Conservation (phyloP, 306 rosid genomes). For the Quillaja saponaria region DNA sequence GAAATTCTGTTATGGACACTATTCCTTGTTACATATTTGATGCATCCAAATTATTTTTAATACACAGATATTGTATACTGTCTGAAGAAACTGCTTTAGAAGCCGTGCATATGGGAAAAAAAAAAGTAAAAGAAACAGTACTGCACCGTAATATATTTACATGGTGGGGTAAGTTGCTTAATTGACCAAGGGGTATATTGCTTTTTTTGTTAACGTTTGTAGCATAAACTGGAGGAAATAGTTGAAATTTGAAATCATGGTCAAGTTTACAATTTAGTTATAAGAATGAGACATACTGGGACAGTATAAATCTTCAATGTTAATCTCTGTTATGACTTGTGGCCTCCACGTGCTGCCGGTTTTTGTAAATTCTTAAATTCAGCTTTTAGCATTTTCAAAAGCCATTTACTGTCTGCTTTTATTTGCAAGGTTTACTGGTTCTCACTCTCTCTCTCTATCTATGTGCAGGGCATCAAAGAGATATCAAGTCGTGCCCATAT, state of each 20-base stretch:
- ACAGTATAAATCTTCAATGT: constrained; percentile 15
- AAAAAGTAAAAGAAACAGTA: not conserved
- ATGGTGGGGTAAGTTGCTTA: constrained; percentile 1
- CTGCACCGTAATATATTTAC: not conserved
- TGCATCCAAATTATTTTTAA: constrained; percentile 9
- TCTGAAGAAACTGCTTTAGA: constrained; percentile 20
- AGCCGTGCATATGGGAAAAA: constrained; percentile 7
- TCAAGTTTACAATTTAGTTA: constrained; percentile 7
- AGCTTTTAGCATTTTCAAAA: constrained; percentile 14
- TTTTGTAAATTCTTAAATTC: not conserved
- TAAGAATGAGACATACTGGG: constrained; percentile 3
- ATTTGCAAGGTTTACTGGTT: not conserved
- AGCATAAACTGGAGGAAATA: not conserved
- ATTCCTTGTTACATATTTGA: constrained; percentile 4
- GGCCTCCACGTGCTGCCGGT: not conserved
- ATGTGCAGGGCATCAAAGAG: constrained; percentile 64
- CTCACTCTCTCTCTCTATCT: not conserved
- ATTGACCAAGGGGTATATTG: constrained; percentile 2
- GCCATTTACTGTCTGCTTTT: not conserved
- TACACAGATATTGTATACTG: not conserved
- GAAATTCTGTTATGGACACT: too few relatives aligned
- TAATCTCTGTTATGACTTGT: constrained; percentile 21
- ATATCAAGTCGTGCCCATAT: constrained; percentile 44
- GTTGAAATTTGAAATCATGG: not conserved
- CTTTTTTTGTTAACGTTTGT: constrained; percentile 13